These are phyloP conservation scores for Babesia ovis DNA, from an alignment of 169 alveolate genomes.

Conservation along the genomic window DNA sequence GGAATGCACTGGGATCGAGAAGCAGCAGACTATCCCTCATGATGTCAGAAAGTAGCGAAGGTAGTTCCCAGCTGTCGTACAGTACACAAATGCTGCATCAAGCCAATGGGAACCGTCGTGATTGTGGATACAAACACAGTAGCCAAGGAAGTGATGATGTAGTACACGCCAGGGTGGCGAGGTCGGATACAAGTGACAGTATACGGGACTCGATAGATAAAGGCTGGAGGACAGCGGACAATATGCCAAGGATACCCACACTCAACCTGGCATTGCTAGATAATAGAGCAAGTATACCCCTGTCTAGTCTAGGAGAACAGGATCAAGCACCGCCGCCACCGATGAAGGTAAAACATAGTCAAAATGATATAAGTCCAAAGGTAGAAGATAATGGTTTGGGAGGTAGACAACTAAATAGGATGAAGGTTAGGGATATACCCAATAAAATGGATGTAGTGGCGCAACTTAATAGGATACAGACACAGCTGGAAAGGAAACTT, in stretches of 20 bases:
- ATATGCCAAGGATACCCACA: constrained; percentile 24
- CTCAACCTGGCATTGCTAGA: constrained; percentile 14
- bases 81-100: too few species aligned
- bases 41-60: too few species aligned
- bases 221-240: constrained; percentile 1
- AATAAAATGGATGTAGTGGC: not conserved
- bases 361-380: not conserved
- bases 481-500: constrained; percentile 28
- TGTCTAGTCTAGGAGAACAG: constrained; percentile 24
- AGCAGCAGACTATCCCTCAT: too few species aligned
- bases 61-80: too few species aligned
- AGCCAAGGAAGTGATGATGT: too few species aligned
- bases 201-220: not conserved
- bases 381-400: too few species aligned
- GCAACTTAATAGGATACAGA: constrained; percentile 25
- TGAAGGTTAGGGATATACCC: too few species aligned
- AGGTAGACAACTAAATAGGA: not conserved
- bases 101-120: too few species aligned
- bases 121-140: too few species aligned
- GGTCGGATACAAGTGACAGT: not conserved
- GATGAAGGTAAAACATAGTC: not conserved
- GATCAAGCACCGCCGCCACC: constrained; percentile 33
- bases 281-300: not conserved
- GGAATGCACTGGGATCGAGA: too few species aligned
- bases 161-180: too few species aligned